Conservation (phyloP, 2,329 filamentous ascomycete species). For the Curvularia spicifera region DNA sequence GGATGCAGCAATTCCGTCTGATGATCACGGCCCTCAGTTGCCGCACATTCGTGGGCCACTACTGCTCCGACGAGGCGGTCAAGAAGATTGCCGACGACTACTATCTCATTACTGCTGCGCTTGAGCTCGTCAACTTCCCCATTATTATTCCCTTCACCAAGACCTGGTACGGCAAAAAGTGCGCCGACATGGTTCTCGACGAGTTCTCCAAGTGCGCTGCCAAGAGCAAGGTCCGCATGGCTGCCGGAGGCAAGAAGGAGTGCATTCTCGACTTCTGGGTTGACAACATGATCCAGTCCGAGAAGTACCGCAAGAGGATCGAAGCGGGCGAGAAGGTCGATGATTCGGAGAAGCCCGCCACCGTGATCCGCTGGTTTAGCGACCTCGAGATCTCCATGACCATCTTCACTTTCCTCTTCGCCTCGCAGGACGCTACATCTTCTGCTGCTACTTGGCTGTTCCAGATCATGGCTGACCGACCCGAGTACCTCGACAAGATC, state of each 20-base stretch:
- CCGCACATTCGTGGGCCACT: slow-evolving; percentile 96
- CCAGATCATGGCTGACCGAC: slow-evolving; percentile 90
- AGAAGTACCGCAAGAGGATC: slow-evolving; percentile 78
- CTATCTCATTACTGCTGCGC: slow-evolving; percentile 91
- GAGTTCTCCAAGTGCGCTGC: slow-evolving; percentile 92
- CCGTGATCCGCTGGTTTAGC: slow-evolving; percentile 82
- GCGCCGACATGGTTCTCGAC: slow-evolving; percentile 85
- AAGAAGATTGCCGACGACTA: slow-evolving; percentile 97
- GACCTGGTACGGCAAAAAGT: slow-evolving; percentile 97
- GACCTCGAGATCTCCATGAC: slow-evolving; percentile 94
- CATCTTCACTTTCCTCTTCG: slow-evolving; percentile 94
- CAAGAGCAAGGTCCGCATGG: slow-evolving; percentile 92
- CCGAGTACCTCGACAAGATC: slow-evolving; percentile 88
- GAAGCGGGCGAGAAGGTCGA: slow-evolving; percentile 67
- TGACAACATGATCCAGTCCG: slow-evolving; percentile 77
- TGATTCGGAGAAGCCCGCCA: slow-evolving; percentile 78
- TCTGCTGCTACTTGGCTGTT: slow-evolving; percentile 94
- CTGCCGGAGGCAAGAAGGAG: slow-evolving; percentile 80
- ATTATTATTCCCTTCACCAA: slow-evolving; percentile 95
- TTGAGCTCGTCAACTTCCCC: slow-evolving; percentile 88
- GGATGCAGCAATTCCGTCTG: slow-evolving; percentile 92
- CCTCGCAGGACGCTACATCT: slow-evolving; percentile 95
- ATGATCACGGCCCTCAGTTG: slow-evolving; percentile 93
- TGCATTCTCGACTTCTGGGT: slow-evolving; percentile 98
- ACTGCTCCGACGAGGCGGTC: slow-evolving; percentile 86